Conservation (phyloP, 352 stramenopile species). For the Phytophthora pini region DNA sequence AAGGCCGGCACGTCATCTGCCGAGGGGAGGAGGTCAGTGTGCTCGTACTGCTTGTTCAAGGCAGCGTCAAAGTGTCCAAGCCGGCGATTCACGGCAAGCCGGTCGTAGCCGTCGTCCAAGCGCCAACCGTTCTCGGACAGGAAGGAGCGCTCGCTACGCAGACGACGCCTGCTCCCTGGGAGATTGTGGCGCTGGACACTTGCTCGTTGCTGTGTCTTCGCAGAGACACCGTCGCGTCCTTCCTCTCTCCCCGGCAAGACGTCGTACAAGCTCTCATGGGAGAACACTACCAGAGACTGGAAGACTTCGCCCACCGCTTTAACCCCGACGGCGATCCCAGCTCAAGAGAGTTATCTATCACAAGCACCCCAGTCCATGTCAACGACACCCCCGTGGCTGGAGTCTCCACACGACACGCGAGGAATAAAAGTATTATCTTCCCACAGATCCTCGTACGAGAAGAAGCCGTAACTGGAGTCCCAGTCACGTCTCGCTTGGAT, state of each 20-base stretch:
- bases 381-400: conserved; percentile 12
- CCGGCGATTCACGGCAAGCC: conserved; percentile 9
- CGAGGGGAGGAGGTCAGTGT: conserved; percentile 65
- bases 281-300: conserved; percentile 51
- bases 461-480: conserved; percentile 12
- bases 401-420: not conserved
- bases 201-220: conserved; percentile 66
- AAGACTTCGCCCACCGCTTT: conserved; percentile 62
- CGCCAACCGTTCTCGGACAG: conserved; percentile 78
- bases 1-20: conserved; percentile 52
- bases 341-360: conserved; percentile 4
- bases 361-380: conserved; percentile 18
- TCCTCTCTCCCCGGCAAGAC: conserved; percentile 53
- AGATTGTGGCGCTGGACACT: conserved; percentile 66
- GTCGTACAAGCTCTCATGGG: conserved; percentile 54
- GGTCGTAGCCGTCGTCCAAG: conserved; percentile 63
- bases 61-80: conserved; percentile 71
- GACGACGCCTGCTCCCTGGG: conserved; percentile 49
- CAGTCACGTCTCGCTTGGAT: conserved; percentile 13
- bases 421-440: conserved; percentile 47
- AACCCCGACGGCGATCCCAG: conserved; percentile 1
- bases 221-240: conserved; percentile 67
- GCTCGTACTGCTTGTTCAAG: conserved; percentile 67
- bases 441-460: conserved; percentile 52
- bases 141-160: conserved; percentile 58